Percentiles rank a stretch among this genome's conserved stretches.
Conservation (phyloP, 805 yeast genomes). For the Priceomyces medius region DNA sequence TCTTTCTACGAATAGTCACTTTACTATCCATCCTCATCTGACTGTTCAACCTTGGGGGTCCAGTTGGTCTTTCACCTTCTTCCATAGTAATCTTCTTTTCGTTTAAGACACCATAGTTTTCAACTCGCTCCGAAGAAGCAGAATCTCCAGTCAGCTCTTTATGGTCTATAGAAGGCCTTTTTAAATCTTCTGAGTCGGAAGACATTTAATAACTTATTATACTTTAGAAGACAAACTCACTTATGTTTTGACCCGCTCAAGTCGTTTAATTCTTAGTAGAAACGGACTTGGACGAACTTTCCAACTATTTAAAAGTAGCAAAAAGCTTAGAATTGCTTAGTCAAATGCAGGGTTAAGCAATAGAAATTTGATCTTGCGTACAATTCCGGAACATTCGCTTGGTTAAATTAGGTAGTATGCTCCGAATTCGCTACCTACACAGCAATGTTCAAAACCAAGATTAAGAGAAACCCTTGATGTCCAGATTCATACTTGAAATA, state of each 20-base stretch:
- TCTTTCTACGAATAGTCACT: constrained; percentile 5
- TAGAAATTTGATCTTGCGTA: too few relatives aligned
- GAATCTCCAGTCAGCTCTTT: neutral
- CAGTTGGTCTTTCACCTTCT: constrained; percentile 1
- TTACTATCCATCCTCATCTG: constrained; percentile 6
- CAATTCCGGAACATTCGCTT: neutral
- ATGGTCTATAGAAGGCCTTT: constrained; percentile 2
- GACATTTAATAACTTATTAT: too few relatives aligned
- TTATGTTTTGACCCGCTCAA: too few relatives aligned
- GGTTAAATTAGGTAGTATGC: too few relatives aligned
- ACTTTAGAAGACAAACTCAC: too few relatives aligned
- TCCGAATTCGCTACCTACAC: neutral
- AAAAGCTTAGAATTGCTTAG: too few relatives aligned
- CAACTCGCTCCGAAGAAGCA: neutral
- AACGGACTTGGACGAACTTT: too few relatives aligned
- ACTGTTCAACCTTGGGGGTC: constrained; percentile 3
- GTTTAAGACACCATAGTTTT: neutral
- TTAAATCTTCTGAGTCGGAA: neutral
- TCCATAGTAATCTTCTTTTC: constrained; percentile 1
- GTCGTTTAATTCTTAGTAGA: too few relatives aligned
- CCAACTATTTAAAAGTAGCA: too few relatives aligned
- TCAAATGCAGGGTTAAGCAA: too few relatives aligned
- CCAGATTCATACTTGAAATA: too few relatives aligned
- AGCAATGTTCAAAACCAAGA: neutral
- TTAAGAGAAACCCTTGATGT: too few relatives aligned